Percentiles rank a stretch among this genome's conserved stretches.
These are phyloP conservation scores for Mycena olivaceomarginata DNA, from an alignment of 768 basidiomycete species.

Conservation along the genomic window DNA sequence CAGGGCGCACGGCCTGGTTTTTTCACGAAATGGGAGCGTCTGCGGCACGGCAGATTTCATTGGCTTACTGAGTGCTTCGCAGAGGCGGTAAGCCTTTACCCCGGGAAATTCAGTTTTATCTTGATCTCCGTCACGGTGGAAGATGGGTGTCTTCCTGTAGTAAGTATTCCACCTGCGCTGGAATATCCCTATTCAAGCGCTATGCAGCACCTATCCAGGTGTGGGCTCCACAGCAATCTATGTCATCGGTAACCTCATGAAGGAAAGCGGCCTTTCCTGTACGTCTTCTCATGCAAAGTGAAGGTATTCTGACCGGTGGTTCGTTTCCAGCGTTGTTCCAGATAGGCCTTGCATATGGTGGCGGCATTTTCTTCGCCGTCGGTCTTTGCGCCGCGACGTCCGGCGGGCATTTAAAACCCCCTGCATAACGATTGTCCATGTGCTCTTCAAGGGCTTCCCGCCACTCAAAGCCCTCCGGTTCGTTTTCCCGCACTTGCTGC, in stretches of 20 bases:
- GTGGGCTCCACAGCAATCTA: constrained; percentile 73
- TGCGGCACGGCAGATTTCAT: constrained; percentile 59
- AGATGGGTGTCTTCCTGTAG: constrained; percentile 80
- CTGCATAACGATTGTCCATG: constrained; percentile 71
- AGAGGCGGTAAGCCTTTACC: constrained; percentile 67
- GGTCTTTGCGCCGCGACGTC: constrained; percentile 71
- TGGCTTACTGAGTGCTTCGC: constrained; percentile 76
- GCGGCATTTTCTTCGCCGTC: constrained; percentile 78
- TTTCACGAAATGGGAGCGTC: constrained; percentile 36
- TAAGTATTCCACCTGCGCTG: constrained; percentile 57
- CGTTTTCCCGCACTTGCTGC: constrained; percentile 32
- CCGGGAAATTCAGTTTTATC: neutral
- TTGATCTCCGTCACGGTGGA: constrained; percentile 11
- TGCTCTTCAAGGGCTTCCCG: constrained; percentile 75
- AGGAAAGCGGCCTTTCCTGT: constrained; percentile 69
- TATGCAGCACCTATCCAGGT: constrained; percentile 54
- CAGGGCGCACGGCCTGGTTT: neutral
- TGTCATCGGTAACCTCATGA: constrained; percentile 66
- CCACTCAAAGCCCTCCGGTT: constrained; percentile 70
- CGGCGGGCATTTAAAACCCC: constrained; percentile 83
- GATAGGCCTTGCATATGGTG: constrained; percentile 74
- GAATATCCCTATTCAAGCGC: constrained; percentile 54
- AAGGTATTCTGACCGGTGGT: constrained; percentile 18
- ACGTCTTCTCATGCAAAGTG: constrained; percentile 45
- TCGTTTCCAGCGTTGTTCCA: constrained; percentile 68